Evolutionary conservation across 2,329 filamentous ascomycete genomes (phyloP).

Genomic region (Epichloe glyceriae): DNA sequence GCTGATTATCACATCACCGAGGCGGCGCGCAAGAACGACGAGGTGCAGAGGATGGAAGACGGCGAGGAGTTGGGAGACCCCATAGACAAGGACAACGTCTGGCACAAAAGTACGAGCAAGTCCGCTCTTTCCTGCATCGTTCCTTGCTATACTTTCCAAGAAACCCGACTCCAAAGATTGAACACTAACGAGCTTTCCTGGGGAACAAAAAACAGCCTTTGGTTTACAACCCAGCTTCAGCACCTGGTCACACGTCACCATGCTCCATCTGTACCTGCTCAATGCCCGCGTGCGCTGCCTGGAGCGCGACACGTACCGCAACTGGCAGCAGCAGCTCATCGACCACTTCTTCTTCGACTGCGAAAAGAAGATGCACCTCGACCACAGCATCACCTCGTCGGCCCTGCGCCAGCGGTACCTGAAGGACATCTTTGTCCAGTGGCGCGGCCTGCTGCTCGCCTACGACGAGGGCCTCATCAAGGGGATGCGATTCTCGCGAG

Average conservation of each 20-base stretch:
- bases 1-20: slow-evolving; percentile 68
- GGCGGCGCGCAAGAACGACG: slow-evolving; percentile 48
- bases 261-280: slow-evolving; percentile 90
- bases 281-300: slow-evolving; percentile 73
- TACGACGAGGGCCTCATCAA: slow-evolving; percentile 72
- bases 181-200: background rate
- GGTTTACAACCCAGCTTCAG: slow-evolving; percentile 77
- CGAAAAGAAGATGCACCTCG: slow-evolving; percentile 69
- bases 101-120: slow-evolving; percentile 58
- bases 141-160: no score
- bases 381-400: slow-evolving; percentile 55
- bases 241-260: slow-evolving; percentile 91
- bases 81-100: slow-evolving; percentile 28
- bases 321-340: slow-evolving; percentile 80
- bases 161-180: no score
- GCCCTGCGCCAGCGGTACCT: slow-evolving; percentile 51
- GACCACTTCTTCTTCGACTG: slow-evolving; percentile 93
- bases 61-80: slow-evolving; percentile 66
- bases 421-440: slow-evolving; percentile 88
- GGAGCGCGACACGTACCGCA: slow-evolving; percentile 51
- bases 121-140: no score
- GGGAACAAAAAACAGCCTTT: slow-evolving; percentile 41
- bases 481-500: slow-evolving; percentile 63
- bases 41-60: slow-evolving; percentile 57
- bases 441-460: slow-evolving; percentile 73